A percentile compares a stretch with the other conserved stretches of the same genome.
phyloP scores from a whole-genome alignment of 1,284 basidiomycete species.

The Pulchroboletus neoregius region DNA sequence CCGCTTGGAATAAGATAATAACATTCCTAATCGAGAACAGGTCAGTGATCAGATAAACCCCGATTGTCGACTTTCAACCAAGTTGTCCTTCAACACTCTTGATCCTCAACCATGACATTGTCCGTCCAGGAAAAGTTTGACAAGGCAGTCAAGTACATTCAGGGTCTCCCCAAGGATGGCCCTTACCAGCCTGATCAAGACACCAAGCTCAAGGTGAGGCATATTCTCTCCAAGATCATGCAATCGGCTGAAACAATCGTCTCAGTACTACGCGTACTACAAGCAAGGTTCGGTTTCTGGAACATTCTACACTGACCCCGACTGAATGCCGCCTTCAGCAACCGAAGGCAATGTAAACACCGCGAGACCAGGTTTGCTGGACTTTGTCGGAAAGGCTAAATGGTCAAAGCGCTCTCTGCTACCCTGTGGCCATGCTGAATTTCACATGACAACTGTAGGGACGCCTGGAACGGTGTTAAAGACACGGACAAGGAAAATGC shows the following conservation, averaged over 20 bases:
- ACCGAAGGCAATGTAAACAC: conserved; percentile 72
- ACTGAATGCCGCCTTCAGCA: conserved; percentile 40
- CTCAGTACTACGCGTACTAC: conserved; percentile 89
- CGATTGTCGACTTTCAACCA: not conserved
- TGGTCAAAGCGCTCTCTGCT: conserved; percentile 49
- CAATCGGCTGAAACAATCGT: conserved; percentile 10
- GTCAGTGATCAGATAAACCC: conserved; percentile 26
- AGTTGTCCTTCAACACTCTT: not conserved
- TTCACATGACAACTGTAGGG: conserved; percentile 39
- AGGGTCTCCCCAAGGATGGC: conserved; percentile 70
- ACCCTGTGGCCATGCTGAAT: conserved; percentile 9
- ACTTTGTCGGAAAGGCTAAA: conserved; percentile 81
- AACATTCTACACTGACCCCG: not conserved
- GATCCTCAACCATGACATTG: conserved; percentile 20
- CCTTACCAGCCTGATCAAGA: conserved; percentile 73
- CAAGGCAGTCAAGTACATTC: conserved; percentile 72
- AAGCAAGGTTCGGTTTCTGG: conserved; percentile 68
- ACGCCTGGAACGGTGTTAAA: conserved; percentile 82
- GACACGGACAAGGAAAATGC: conserved; percentile 72
- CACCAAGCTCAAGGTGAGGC: conserved; percentile 72
- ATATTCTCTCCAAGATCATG: conserved; percentile 5
- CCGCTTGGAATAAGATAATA: conserved; percentile 8
- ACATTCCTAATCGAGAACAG: conserved; percentile 21
- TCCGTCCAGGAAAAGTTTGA: conserved; percentile 71
- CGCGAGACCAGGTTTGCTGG: conserved; percentile 64